Evolutionary conservation across 148 eudicot genomes (phyloP).

Genomic region (Diospyros kaki): DNA sequence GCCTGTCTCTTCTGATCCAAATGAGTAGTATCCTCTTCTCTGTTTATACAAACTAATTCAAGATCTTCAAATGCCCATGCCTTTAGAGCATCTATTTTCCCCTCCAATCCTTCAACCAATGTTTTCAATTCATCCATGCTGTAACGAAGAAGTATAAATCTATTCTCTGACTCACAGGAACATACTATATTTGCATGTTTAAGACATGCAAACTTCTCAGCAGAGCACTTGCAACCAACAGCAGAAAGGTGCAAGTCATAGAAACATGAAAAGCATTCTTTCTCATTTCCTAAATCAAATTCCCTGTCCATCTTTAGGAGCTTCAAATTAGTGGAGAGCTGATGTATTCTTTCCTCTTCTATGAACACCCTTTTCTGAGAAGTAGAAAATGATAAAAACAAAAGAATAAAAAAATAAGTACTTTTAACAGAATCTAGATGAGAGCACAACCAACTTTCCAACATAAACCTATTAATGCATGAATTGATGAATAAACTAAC

Average conservation of each 20-base stretch:
- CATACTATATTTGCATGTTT: constrained; percentile 39
- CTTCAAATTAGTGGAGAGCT: constrained; percentile 22
- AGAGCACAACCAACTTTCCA: background rate
- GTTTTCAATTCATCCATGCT: constrained; percentile 39
- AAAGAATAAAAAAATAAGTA: background rate
- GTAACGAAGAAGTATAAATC: constrained; percentile 36
- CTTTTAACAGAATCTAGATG: background rate
- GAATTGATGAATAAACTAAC: too few species aligned
- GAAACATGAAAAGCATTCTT: constrained; percentile 58
- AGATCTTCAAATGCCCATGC: constrained; percentile 29
- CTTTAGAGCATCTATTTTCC: constrained; percentile 27
- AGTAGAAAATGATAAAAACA: background rate
- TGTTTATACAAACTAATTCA: constrained; percentile 3
- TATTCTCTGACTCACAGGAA: constrained; percentile 35
- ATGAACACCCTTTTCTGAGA: constrained; percentile 43
- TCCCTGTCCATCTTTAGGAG: constrained; percentile 39
- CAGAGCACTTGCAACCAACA: constrained; percentile 50
- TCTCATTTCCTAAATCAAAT: constrained; percentile 39
- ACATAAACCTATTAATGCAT: background rate
- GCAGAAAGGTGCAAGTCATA: constrained; percentile 56
- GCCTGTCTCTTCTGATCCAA: background rate
- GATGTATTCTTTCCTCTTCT: constrained; percentile 35
- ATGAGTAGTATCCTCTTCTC: background rate
- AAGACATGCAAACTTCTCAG: constrained; percentile 50
- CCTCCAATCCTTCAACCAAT: constrained; percentile 47